Conservation (phyloP, 1,284 basidiomycete species). For the Puccinia triticina region DNA sequence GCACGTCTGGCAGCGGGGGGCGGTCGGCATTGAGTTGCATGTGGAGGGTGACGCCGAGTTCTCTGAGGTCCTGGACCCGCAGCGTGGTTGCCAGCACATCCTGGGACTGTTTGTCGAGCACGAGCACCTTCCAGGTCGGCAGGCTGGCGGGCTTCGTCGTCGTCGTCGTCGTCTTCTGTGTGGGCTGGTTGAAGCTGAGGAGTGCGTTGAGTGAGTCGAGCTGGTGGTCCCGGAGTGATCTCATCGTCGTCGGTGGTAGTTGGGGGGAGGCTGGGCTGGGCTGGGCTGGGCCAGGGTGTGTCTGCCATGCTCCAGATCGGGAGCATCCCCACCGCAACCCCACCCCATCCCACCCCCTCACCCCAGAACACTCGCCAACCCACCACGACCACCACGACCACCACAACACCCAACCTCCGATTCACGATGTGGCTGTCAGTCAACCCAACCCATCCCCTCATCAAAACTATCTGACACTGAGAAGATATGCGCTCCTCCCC, state of each 20-base stretch:
- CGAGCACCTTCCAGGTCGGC: slow-evolving; percentile 93
- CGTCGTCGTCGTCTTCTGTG: slow-evolving; percentile 19
- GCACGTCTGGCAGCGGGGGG: slow-evolving; percentile 89
- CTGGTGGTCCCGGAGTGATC: slow-evolving; percentile 76
- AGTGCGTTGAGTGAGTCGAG: slow-evolving; percentile 71
- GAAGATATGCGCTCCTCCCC: background rate
- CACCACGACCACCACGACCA: background rate
- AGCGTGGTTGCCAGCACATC: slow-evolving; percentile 93
- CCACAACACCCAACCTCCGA: background rate
- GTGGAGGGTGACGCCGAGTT: slow-evolving; percentile 77
- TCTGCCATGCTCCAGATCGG: background rate
- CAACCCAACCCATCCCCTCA: background rate
- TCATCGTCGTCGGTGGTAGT: background rate
- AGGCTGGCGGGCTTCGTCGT: slow-evolving; percentile 61
- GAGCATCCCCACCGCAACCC: background rate
- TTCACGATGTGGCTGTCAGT: slow-evolving; percentile 26
- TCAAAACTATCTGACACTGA: too few relatives aligned
- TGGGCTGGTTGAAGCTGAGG: slow-evolving; percentile 66
- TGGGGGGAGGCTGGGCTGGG: background rate
- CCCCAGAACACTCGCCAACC: background rate
- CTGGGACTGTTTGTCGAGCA: slow-evolving; percentile 92
- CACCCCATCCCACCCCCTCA: background rate
- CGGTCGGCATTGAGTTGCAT: slow-evolving; percentile 89
- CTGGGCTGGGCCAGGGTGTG: background rate
- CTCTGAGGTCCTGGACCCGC: slow-evolving; percentile 91